These are phyloP conservation scores for Davidsoniella eucalypti DNA, from an alignment of 2,329 filamentous ascomycete genomes.

Conservation along the genomic window DNA sequence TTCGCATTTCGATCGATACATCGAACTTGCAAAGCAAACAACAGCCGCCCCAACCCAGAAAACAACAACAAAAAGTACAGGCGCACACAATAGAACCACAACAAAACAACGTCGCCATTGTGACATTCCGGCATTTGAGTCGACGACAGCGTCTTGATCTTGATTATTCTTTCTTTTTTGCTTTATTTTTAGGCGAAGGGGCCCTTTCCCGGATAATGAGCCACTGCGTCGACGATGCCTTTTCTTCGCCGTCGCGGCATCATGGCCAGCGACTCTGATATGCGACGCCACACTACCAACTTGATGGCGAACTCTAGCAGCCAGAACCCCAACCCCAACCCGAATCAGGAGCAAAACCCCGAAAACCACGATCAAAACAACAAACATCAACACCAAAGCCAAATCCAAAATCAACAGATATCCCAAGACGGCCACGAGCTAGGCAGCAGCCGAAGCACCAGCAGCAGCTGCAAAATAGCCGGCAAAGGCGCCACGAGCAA, in stretches of 20 bases:
- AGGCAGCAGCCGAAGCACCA: constrained; percentile 6
- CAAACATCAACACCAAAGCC: constrained; percentile 9
- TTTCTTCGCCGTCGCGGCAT: constrained; percentile 45
- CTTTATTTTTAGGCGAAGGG: neutral
- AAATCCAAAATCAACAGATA: too few species aligned
- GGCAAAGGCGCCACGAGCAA: neutral
- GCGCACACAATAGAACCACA: neutral
- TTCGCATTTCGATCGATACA: too few species aligned
- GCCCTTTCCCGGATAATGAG: constrained; percentile 18
- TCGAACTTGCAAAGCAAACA: too few species aligned
- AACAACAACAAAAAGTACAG: too few species aligned
- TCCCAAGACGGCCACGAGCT: neutral
- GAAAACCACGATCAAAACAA: constrained; percentile 9
- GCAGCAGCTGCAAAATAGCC: neutral
- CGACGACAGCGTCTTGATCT: neutral
- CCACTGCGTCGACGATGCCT: constrained; percentile 33
- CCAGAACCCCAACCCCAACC: constrained; percentile 14
- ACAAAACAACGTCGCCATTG: neutral
- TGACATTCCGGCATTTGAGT: neutral
- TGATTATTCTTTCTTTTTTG: neutral
- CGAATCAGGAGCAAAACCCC: constrained; percentile 17
- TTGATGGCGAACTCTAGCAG: constrained; percentile 18
- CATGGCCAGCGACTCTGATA: constrained; percentile 41
- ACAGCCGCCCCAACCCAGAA: too few species aligned
- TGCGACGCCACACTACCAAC: constrained; percentile 32